Base-by-base conservation (phyloP, 2,329 filamentous ascomycete species). In the Colletotrichum eleusines region DNA sequence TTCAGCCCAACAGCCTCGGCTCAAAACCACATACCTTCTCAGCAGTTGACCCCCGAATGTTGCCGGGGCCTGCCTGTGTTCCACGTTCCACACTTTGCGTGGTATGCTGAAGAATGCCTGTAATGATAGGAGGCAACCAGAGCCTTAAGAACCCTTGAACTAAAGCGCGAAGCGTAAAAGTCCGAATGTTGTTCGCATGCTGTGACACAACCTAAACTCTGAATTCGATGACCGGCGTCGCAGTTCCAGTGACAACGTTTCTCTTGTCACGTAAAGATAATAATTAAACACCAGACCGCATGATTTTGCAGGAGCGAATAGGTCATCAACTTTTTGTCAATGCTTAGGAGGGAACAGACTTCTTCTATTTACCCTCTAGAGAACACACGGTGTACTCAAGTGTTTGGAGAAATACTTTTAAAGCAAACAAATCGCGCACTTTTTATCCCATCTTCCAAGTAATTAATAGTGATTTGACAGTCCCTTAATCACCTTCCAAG, bases 1-100 rank as follows among this genome's bases (percentile, higher is more conserved):
- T 60, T 14, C 12, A 23, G 26, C 55, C 20, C 23, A 54, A 35
- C 31, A 55, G 67, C 55, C 67, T 70, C 67, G 67, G 67, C 50
- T 63, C 26, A n/a, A 18, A 44, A 33, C 7, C 23, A 46, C n/a
- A n/a, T n/a, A n/a, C 26, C 20, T 35, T 18, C 3, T 31, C 18
- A 26, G 26, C 20, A 7, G 26, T 12, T 26, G 18, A 20, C 28
- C 35, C 55, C 46, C n/a, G n/a, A 46, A 12, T 9, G 1, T 31
- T 48, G 28, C 50, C 58, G 57, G 63, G 63, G 63, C 35, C 31
- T 26, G 42, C 68, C 46, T 59, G 58, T 46, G 14, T 35, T 38
- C 35, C 58, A 58, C 44, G 14, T 35, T 38, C 35, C 58, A 58
- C 44, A 38, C 46, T 3, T 60, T 9, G 54, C 58, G 28, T 11